A percentile compares a stretch with the other conserved stretches of the same genome.
Conservation (phyloP, 495 filamentous ascomycete species). For the Clohesyomyces aquaticus region DNA sequence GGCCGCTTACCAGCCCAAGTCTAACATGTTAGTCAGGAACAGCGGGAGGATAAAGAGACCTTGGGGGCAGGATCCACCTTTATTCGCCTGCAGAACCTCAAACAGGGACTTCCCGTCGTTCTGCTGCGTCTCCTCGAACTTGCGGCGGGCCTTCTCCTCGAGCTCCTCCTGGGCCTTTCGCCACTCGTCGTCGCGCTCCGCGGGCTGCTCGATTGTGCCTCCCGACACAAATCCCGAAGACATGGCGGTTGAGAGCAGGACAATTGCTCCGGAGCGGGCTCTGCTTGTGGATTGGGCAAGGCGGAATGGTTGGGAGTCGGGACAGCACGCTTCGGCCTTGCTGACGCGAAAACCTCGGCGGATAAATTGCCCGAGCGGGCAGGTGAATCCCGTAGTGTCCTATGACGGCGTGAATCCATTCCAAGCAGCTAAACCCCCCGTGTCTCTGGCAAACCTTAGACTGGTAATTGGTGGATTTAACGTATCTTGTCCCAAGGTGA, state of each 20-base stretch:
- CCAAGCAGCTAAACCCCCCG: not conserved
- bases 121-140: conserved; percentile 60
- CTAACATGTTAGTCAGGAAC: conserved; percentile 59
- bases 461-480: conserved; percentile 26
- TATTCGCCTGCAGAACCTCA: conserved; percentile 89
- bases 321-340: too few relatives aligned
- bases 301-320: too few relatives aligned
- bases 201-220: conserved; percentile 65
- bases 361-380: conserved; percentile 10
- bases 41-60: too few relatives aligned
- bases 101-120: conserved; percentile 74
- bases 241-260: conserved; percentile 42
- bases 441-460: not conserved
- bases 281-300: not conserved
- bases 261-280: not conserved
- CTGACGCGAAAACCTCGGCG: conserved; percentile 16
- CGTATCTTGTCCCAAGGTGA: too few relatives aligned
- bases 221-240: conserved; percentile 85
- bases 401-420: not conserved
- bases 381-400: not conserved
- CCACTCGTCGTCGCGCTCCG: conserved; percentile 73
- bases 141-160: conserved; percentile 65
- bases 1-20: conserved; percentile 63
- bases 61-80: conserved; percentile 63
- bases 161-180: conserved; percentile 73